phyloP scores from a whole-genome alignment of 306 rosid genomes.

The Adenanthera pavonina region DNA sequence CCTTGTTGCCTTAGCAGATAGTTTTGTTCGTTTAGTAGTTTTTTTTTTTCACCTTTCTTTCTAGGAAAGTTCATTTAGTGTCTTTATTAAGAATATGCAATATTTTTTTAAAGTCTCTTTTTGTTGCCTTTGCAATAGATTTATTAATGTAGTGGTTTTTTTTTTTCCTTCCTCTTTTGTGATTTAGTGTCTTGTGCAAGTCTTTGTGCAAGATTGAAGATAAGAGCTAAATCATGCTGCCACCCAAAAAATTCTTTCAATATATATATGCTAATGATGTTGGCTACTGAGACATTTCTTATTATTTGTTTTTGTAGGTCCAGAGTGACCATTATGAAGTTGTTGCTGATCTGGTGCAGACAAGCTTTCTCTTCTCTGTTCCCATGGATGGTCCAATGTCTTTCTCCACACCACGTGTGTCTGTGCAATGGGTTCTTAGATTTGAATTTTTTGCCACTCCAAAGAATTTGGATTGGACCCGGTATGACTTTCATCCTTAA shows the following conservation, averaged over 20 bases:
- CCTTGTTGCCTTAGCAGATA: background rate
- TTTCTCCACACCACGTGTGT: constrained; percentile 90
- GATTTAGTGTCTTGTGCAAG: background rate
- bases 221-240: constrained; percentile 21
- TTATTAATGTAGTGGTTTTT: background rate
- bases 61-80: background rate
- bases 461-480: constrained; percentile 83
- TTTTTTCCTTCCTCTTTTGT: background rate
- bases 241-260: constrained; percentile 13
- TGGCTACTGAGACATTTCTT: constrained; percentile 29
- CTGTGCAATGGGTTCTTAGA: constrained; percentile 95
- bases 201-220: constrained; percentile 16
- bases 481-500: constrained; percentile 51
- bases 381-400: constrained; percentile 99
- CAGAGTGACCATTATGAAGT: constrained; percentile 97
- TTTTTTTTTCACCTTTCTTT: background rate
- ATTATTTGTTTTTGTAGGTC: constrained; percentile 61
- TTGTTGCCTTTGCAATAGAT: background rate
- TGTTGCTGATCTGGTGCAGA: constrained; percentile 91
- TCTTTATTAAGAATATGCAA: constrained; percentile 25
- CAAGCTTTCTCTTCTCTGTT: constrained; percentile 96
- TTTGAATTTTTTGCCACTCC: constrained; percentile 95
- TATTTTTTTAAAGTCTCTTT: constrained; percentile 5
- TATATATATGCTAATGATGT: constrained; percentile 29
- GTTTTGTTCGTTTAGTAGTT: background rate